phyloP scores from a whole-genome alignment of 306 rosid species.

The Cucurbita argyrosperma region DNA sequence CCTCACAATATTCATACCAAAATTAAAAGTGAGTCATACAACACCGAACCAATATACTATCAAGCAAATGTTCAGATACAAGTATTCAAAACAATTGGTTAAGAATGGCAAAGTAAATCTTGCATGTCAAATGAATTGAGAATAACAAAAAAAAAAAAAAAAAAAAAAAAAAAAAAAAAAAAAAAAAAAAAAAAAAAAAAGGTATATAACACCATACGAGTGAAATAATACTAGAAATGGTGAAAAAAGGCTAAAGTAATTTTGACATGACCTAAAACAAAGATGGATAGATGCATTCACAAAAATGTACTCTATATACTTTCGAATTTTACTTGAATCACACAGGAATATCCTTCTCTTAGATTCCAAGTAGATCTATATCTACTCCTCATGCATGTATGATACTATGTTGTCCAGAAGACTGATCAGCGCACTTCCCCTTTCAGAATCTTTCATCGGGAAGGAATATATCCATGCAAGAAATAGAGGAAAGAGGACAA shows the following conservation, averaged over 20 bases:
- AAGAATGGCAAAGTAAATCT: background rate
- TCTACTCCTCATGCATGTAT: background rate
- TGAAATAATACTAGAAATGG: background rate
- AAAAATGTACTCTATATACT: background rate
- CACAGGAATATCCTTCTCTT: background rate
- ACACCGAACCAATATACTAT: background rate
- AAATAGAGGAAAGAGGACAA: slow-evolving; percentile 2
- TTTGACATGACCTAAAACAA: background rate
- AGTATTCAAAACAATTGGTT: background rate
- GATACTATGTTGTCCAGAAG: background rate
- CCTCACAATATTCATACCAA: background rate
- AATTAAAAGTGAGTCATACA: background rate
- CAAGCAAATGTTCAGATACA: background rate
- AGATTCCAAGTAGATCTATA: background rate
- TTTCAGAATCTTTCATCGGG: background rate
- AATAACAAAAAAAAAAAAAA: background rate
- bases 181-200: background rate
- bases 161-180: background rate
- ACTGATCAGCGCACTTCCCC: background rate
- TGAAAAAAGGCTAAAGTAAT: background rate
- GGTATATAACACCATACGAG: background rate
- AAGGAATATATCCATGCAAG: slow-evolving; percentile 6
- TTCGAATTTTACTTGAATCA: background rate
- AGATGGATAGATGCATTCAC: background rate
- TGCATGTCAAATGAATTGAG: background rate